Base-by-base conservation (phyloP, 768 basidiomycete genomes). In the Mycena polygramma region DNA sequence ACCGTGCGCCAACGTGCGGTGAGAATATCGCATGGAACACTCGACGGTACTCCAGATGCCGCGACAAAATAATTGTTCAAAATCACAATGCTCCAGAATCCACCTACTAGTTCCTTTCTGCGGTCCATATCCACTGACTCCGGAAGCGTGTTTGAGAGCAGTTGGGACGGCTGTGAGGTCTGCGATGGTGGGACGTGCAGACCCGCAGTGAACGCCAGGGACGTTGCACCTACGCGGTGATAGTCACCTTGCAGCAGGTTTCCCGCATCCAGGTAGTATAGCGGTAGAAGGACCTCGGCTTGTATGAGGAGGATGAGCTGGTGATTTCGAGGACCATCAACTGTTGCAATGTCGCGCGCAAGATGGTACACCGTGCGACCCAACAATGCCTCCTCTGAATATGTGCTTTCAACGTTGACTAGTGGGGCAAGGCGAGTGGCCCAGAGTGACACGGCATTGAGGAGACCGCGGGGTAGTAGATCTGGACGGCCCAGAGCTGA, bases 31-130 rank as follows among this genome's bases (percentile, higher is more conserved):
- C 9, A 43, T n/a, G 66, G 52, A 19, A 72, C 60, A 37, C 43
- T 49, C 3, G 71, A 68, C 1, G 71, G 61, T 15, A 51, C 15
- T 17, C 63, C 71, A 14, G 62, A 68, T 11, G 24, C 63, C 0
- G 66, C 71, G 24, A 72, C 66, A 57, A 62, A 72, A 49, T 58
- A 63, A 30, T 68, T 67, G 19, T 72, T 68, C 35, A 72, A 41
- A 6, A 68, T 19, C 11, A 72, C 71, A 15, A 68, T 57, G 30
- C 55, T 61, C 71, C 71, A 72, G n/a, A 68, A 72, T 10, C 57
- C 66, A 15, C 54, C 45, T 15, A 61, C 19, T 35, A 51, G 7
- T 57, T 67, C 63, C n/a, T 7, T 48, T 14, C 26, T n/a, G 17
- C 57, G 52, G 6, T 3, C 19, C 2, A 24, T 9, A 48, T 51